Evolutionary conservation across 176 grass and related monocot genomes (phyloP).

Genomic region (Triticum timopheevii): DNA sequence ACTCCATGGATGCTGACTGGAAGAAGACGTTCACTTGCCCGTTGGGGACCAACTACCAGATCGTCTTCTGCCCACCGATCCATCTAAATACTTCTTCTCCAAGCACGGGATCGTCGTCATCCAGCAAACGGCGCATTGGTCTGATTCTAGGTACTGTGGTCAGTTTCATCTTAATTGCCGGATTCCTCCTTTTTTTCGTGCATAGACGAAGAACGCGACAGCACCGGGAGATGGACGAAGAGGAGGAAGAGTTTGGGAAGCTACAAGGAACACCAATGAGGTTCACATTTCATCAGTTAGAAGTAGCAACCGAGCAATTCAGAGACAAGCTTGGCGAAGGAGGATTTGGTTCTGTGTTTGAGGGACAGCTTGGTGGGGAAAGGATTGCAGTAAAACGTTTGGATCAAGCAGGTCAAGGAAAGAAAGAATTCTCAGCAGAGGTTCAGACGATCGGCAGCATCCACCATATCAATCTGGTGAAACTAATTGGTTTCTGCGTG

Average conservation of each 20-base stretch:
- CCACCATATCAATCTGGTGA: not conserved
- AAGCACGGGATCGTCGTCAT: not conserved
- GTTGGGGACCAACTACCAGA: not conserved
- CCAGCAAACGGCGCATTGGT: not conserved
- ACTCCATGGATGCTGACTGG: not conserved
- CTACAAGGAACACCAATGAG: not conserved
- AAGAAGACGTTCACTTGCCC: not conserved
- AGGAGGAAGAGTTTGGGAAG: not conserved
- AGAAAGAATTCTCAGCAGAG: not conserved
- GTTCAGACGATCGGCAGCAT: not conserved
- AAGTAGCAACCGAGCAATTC: not conserved
- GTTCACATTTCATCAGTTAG: slow-evolving; percentile 10
- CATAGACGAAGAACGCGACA: not conserved
- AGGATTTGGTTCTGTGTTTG: not conserved
- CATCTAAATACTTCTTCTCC: not conserved
- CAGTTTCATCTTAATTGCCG: not conserved
- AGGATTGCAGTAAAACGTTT: not conserved
- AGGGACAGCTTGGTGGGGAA: not conserved
- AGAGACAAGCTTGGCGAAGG: not conserved
- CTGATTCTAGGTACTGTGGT: not conserved
- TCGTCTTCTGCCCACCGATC: not conserved
- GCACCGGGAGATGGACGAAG: not conserved
- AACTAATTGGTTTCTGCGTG: not conserved
- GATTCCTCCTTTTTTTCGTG: not conserved
- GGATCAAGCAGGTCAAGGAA: not conserved